Percentiles rank a stretch among this genome's conserved stretches.
phyloP scores from a whole-genome alignment of 495 filamentous ascomycete genomes.

The Tetracladium marchalianum region DNA sequence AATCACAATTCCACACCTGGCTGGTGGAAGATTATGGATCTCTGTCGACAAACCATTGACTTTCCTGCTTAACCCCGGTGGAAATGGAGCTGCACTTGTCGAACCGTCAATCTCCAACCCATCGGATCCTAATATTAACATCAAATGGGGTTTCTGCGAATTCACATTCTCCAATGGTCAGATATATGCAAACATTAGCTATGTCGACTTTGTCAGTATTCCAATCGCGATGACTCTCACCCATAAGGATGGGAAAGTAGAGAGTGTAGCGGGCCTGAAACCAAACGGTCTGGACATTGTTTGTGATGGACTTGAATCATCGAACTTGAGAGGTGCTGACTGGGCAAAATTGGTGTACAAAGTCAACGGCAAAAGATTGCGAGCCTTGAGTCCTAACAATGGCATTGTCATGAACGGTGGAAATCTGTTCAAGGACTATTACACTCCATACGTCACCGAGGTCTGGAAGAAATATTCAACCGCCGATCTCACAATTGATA shows the following conservation, averaged over 20 bases:
- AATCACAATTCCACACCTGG: slow-evolving; percentile 56
- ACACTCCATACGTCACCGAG: slow-evolving; percentile 46
- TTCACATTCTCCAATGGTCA: slow-evolving; percentile 61
- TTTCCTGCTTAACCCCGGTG: slow-evolving; percentile 56
- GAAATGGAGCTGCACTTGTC: slow-evolving; percentile 47
- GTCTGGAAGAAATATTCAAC: slow-evolving; percentile 53
- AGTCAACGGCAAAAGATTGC: slow-evolving; percentile 38
- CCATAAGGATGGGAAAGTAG: slow-evolving; percentile 36
- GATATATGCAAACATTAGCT: slow-evolving; percentile 64
- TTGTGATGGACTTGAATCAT: slow-evolving; percentile 39
- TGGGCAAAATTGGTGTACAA: slow-evolving; percentile 51
- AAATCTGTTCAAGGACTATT: slow-evolving; percentile 53
- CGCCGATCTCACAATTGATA: slow-evolving; percentile 29
- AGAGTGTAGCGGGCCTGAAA: slow-evolving; percentile 50
- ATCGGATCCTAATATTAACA: slow-evolving; percentile 53
- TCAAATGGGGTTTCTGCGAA: slow-evolving; percentile 60
- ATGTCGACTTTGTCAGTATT: slow-evolving; percentile 63
- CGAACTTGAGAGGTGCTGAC: slow-evolving; percentile 37
- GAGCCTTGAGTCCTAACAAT: slow-evolving; percentile 58
- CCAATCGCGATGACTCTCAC: slow-evolving; percentile 54
- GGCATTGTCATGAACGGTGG: slow-evolving; percentile 46
- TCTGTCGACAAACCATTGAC: slow-evolving; percentile 47
- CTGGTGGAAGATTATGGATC: slow-evolving; percentile 65
- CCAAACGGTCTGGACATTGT: slow-evolving; percentile 47
- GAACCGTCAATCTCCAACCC: slow-evolving; percentile 61